Percentiles rank a stretch among this genome's conserved stretches.
Evolutionary conservation across 169 alveolate genomes (phyloP).

Genomic region (Theileria sp.): DNA sequence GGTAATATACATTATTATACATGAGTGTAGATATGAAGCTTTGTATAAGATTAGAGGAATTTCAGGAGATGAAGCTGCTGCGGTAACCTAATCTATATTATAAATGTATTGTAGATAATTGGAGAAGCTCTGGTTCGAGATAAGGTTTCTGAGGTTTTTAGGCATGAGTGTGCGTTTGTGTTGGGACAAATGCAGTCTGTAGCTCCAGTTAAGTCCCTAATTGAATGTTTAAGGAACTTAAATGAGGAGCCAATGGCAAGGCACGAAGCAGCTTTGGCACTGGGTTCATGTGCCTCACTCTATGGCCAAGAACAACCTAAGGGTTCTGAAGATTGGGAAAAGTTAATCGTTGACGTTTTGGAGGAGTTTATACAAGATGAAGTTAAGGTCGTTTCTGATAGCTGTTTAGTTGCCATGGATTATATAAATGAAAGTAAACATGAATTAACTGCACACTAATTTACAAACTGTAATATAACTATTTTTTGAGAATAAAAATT

Average conservation of each 20-base stretch:
- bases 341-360: constrained; percentile 26
- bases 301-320: neutral
- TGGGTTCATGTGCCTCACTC: constrained; percentile 80
- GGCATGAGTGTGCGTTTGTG: constrained; percentile 91
- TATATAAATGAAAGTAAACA: constrained; percentile 25
- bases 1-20: constrained; percentile 21
- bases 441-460: constrained; percentile 1
- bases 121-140: constrained; percentile 81
- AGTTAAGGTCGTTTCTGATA: constrained; percentile 60
- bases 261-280: constrained; percentile 90
- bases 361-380: constrained; percentile 18
- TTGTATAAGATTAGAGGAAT: constrained; percentile 73
- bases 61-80: constrained; percentile 62
- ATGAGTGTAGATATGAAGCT: constrained; percentile 71
- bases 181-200: constrained; percentile 84
- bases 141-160: constrained; percentile 80
- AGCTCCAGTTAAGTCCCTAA: constrained; percentile 69
- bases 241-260: constrained; percentile 86
- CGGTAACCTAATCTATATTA: neutral
- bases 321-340: constrained; percentile 19
- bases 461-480: neutral
- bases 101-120: constrained; percentile 29
- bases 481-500: neutral
- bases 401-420: constrained; percentile 67
- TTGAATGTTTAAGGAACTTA: constrained; percentile 71